These are phyloP conservation scores for Stentor coeruleus DNA, from an alignment of 73 alveolate species.

Conservation along the genomic window DNA sequence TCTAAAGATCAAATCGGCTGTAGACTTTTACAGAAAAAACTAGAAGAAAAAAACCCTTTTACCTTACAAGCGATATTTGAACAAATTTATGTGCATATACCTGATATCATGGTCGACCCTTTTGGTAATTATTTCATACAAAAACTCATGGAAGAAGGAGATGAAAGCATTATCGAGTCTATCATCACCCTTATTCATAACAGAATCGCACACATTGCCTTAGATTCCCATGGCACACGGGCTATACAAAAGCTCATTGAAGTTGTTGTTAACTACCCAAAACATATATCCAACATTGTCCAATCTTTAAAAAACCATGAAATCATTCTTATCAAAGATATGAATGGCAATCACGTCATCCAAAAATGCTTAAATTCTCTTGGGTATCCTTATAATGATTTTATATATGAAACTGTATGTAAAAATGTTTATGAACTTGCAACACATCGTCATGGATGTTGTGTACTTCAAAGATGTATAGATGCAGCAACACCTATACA, in stretches of 20 bases:
- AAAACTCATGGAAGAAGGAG: slow-evolving; percentile 49
- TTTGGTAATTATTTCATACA: slow-evolving; percentile 84
- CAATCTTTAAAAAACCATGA: slow-evolving; percentile 40
- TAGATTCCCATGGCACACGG: slow-evolving; percentile 78
- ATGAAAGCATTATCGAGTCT: not conserved
- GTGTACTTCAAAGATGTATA: slow-evolving; percentile 74
- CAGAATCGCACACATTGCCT: slow-evolving; percentile 41
- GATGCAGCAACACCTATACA: slow-evolving; percentile 50
- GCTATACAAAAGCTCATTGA: slow-evolving; percentile 65
- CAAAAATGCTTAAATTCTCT: slow-evolving; percentile 48
- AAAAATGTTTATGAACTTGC: slow-evolving; percentile 52
- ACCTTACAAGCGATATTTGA: slow-evolving; percentile 43
- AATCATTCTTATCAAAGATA: slow-evolving; percentile 51
- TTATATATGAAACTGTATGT: slow-evolving; percentile 60
- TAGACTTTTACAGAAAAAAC: slow-evolving; percentile 74
- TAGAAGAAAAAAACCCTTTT: slow-evolving; percentile 53
- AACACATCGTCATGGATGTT: slow-evolving; percentile 85
- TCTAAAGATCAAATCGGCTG: slow-evolving; percentile 91
- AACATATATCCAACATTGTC: slow-evolving; percentile 37
- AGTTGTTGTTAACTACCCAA: slow-evolving; percentile 27
- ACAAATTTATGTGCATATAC: not conserved
- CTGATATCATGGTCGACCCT: slow-evolving; percentile 58
- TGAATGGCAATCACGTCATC: slow-evolving; percentile 80
- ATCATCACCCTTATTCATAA: not conserved
- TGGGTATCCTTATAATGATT: slow-evolving; percentile 39